Base-by-base conservation (phyloP, 225 moss, liverwort and hornwort species). In the Polytrichum commune region DNA sequence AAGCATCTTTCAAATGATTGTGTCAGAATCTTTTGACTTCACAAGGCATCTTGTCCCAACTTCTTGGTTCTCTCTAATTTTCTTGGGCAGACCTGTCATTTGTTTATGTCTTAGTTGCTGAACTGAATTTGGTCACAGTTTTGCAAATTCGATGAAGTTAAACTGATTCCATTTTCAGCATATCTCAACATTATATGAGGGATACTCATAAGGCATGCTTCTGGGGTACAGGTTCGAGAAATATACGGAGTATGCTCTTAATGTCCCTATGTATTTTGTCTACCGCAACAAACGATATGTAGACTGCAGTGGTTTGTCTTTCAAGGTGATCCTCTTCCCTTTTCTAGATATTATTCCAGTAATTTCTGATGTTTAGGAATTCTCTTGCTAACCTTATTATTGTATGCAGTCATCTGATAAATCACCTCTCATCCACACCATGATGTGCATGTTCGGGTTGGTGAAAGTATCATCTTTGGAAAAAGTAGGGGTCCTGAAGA, bases 201-300 rank as follows among this genome's bases (percentile, higher is more conserved):
- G 23, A n/a, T 23, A 24, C 60, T 60, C 22, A 60, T 22, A 2
- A 6, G n/a, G n/a, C 22, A 60, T 7, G 60, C n/a, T 10, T 55
- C 62, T 57, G 72, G 26, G 33, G 16, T 64, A 56, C 74, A 95
- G 92, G 67, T 97, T 92, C 73, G 92, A 93, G 74, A 92, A 92
- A 67, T 93, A 93, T 60, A 78, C 83, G 18, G 89, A 93, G 60
- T 90, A 89, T 67, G 96, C 90, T 6, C 22, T 93, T 73, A 61
- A 85, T 9, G 92, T 92, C 61, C 93, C 93, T 1, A 96, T 96
- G 93, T 85, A 90, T 64, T 89, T 92, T 71, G 78, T 83, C 1
- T 85, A 82, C 38, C 83, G 86, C 65, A 80, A 90, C 18, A 53
- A 77, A 0, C 69, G 57, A 0, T 96, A 90, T 74, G 64, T 82